Evolutionary conservation across 192 early-diverging fungal species (phyloP).

Genomic region (Diversispora eburnea): DNA sequence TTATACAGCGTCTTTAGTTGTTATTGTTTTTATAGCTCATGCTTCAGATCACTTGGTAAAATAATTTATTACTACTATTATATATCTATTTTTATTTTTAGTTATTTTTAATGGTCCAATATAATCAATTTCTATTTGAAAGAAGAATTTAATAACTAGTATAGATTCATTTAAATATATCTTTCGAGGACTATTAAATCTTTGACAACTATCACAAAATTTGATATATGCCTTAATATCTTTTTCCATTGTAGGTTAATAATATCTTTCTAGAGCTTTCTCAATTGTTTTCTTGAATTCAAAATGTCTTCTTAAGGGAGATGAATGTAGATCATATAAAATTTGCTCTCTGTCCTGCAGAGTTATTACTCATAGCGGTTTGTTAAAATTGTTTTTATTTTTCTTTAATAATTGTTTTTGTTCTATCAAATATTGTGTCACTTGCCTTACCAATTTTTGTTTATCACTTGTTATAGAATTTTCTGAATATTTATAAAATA

Average conservation of each 20-base stretch:
- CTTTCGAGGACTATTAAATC: not conserved
- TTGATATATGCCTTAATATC: no score
- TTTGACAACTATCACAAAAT: conserved; percentile 20
- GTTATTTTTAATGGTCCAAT: not conserved
- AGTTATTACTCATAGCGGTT: no score
- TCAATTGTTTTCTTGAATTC: no score
- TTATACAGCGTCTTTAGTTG: not conserved
- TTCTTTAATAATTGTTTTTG: no score
- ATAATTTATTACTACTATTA: not conserved
- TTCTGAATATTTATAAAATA: no score
- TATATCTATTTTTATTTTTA: not conserved
- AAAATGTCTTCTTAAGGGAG: no score
- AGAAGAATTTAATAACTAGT: not conserved
- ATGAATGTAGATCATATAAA: conserved; percentile 11
- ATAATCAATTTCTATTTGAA: not conserved
- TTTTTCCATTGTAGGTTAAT: no score
- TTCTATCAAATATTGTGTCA: not conserved
- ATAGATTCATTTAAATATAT: not conserved
- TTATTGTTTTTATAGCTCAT: not conserved
- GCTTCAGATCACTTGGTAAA: not conserved
- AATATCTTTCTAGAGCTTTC: no score
- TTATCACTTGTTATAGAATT: no score
- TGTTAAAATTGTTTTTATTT: not conserved
- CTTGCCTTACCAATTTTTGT: no score
- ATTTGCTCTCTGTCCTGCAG: not conserved